Base-by-base conservation (phyloP, 202 grass and related monocot species). In the Eragrostis tef region DNA sequence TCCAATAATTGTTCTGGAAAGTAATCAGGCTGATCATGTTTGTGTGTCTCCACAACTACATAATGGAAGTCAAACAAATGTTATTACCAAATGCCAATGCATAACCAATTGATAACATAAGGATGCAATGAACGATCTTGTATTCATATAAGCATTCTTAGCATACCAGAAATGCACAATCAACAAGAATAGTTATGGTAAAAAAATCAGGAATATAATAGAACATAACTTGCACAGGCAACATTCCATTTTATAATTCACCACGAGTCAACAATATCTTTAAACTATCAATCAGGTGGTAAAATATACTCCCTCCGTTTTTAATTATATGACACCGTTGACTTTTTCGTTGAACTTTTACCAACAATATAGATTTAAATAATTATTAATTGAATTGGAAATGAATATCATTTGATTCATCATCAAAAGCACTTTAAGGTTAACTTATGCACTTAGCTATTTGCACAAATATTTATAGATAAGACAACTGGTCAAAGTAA, bases 1-100 rank as follows among this genome's bases (percentile, higher is more conserved):
- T 93, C 85, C 72, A 97, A 31, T 68, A 97, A 52, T 52, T 88
- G 85, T 43, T 85, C 91, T 15, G 94, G 94, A 66, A 97, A 93
- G 76, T 93, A 93, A 13, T 86, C 75, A 75, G 84, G 84, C 11
- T 97, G 89, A 22, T 84, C 87, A 0, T 85, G 16, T 51, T 86
- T 73, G 80, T 85, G 93, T 73, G 67, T 69, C 19, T 89, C 91
- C 45, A 78, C 64, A 79, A 73, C 94, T 97, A 43, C 22, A 87
- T 27, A 29, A 84, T 1, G 2, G 31, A 15, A 69, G 25, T 73
- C 66, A 53, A 84, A 73, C 7, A 25, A 79, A 56, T 15, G 22
- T 90, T 65, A 85, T 26, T 85, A 48, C 1, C 16, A 14, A 36
- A 77, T 12, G 42, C 7, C 47, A 57, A 70, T 29, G 44, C 50